A percentile compares a stretch with the other conserved stretches of the same genome.
Evolutionary conservation across 306 rosid genomes (phyloP).

Genomic region (Pyrus pyrifolia): DNA sequence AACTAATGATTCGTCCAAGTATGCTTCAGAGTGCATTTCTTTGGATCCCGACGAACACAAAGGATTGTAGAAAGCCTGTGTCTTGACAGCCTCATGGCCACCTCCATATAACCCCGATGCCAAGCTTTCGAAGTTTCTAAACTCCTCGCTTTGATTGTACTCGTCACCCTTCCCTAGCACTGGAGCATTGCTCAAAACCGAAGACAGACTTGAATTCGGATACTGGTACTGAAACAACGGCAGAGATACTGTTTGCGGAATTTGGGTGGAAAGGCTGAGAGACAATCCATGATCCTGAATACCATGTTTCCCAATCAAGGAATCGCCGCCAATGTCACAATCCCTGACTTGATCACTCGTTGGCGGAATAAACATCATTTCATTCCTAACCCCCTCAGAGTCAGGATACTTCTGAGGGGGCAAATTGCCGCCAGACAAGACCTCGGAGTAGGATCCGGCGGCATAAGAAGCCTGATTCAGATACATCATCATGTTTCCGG

Average conservation of each 20-base stretch:
- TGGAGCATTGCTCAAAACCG: slow-evolving; percentile 33
- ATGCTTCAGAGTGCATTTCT: slow-evolving; percentile 32
- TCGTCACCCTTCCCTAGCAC: slow-evolving; percentile 35
- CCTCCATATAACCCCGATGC: slow-evolving; percentile 32
- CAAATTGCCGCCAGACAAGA: slow-evolving; percentile 35
- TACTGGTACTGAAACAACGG: slow-evolving; percentile 54
- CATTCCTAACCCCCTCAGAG: slow-evolving; percentile 47
- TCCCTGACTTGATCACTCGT: slow-evolving; percentile 29
- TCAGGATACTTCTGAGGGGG: slow-evolving; percentile 43
- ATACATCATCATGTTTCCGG: slow-evolving; percentile 45
- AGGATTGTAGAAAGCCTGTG: slow-evolving; percentile 47
- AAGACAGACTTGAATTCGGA: slow-evolving; percentile 32
- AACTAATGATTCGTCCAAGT: slow-evolving; percentile 27
- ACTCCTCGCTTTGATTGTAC: slow-evolving; percentile 26
- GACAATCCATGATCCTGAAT: slow-evolving; percentile 68
- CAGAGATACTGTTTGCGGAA: slow-evolving; percentile 37
- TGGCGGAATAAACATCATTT: slow-evolving; percentile 55
- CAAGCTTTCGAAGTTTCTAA: slow-evolving; percentile 44
- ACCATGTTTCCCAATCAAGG: slow-evolving; percentile 35
- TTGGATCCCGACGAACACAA: slow-evolving; percentile 25
- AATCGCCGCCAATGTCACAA: slow-evolving; percentile 25
- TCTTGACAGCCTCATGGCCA: slow-evolving; percentile 20
- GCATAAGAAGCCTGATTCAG: slow-evolving; percentile 52
- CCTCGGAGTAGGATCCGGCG: slow-evolving; percentile 52
- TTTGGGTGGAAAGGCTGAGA: slow-evolving; percentile 70